Base-by-base conservation (phyloP, 371 early-diverging fungal genomes). In the Batkoa obscura region DNA sequence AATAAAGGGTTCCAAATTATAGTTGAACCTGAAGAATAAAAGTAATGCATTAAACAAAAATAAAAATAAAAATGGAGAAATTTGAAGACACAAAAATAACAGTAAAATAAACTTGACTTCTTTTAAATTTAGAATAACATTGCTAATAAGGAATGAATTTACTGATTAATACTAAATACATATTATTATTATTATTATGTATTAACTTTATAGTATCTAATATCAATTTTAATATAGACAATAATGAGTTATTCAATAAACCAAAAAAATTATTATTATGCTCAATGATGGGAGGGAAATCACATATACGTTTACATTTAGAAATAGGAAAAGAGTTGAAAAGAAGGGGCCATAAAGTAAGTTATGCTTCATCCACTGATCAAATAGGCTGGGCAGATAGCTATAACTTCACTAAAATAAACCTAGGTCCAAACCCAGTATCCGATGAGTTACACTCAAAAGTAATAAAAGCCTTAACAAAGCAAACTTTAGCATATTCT, bases 231-330 rank as follows among this genome's bases (percentile, higher is more conserved):
- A 30, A 13, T 5, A 47, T 17, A 12, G 47, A 47, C 13, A 47
- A 39, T 38, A 39, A 53, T 4, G 42, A 6, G 5, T 9, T 53
- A 4, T 53, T 53, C 39, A 53, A 39, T 38, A 53, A n/a, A 5
- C 55, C 55, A 17, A 52, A 55, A 43, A 55, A 39, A 10, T 5
- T 55, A 8, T 31, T 55, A 4, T 32, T 55, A 6, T 55, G 55
- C 39, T 42, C 43, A 2, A 55, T 55, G 55, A 15, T 55, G 12
- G 55, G 55, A 12, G 55, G 55, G 1, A 55, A 55, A 33, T 55
- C 55, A 23, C 55, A 55, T 43, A 55, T 55, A 23, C 41, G 43
- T 10, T 33, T 42, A 2, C 41, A 42, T 4, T 34, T 55, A 8
- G 55, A 55, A 33, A 43, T 55, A 2, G 43, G 55, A 23, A 38